Evolutionary conservation across 495 filamentous ascomycete genomes (phyloP), one percentile per base, ranked within the genome.

Genomic region (Podospora anserina): DNA sequence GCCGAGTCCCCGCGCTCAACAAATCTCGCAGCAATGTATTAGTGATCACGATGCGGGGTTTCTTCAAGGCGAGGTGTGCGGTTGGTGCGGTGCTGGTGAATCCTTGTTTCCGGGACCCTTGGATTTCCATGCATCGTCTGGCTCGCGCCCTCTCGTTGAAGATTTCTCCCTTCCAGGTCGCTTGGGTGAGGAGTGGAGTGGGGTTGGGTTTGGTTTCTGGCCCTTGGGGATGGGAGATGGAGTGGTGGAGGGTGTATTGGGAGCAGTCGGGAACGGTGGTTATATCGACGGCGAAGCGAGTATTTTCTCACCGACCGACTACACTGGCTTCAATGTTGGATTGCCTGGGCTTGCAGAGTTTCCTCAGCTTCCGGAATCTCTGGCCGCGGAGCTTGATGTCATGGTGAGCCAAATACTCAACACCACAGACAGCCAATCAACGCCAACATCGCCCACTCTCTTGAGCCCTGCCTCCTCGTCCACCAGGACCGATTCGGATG

Each of bases 21-120:
- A 66, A 18, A 66, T 66, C 58, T 57, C 55, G 55, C 54, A 54
- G 64, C 16, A 5, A 66, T 66, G 64, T 18, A 26, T 9, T 49
- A 23, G 64, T 66, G 32, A 66, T 66, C 64, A 66, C 5, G 30
- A 18, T 27, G 19, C 56, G 58, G 28, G 44, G 15, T 30, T 18
- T 53, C 54, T 59, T 44, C 55, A 15, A 26, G 55, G 56, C n/a
- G 55, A 58, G 23, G 55, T 7, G 1, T 19, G 18, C 6, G n/a
- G n/a, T 19, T 6, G n/a, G 55, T 7, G n/a, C 55, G 55, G 23
- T 58, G 55, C 55, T 58, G 55, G 55, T 19, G n/a, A 19, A 26
- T 26, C 3, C 55, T 58, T 58, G 55, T 18, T 20, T 58, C 1
- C 55, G 55, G 55, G 55, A 58, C 55, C 55, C 55, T 26, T 58